Percentiles rank a stretch among this genome's conserved stretches.
Conservation (phyloP, 257 asterid genomes). For the Petrea volubilis region DNA sequence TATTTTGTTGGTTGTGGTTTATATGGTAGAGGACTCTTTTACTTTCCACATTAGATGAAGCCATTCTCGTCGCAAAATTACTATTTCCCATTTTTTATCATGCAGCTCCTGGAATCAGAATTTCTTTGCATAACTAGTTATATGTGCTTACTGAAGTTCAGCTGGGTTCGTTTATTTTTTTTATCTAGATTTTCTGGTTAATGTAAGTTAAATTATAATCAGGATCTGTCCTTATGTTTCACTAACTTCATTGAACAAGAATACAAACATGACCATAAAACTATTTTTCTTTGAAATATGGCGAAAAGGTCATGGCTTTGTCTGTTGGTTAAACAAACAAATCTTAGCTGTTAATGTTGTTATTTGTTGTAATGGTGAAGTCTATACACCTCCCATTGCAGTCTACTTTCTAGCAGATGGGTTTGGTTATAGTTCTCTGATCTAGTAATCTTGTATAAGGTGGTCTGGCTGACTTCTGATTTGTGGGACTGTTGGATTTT, state of each 20-base stretch:
- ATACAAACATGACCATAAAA: background rate
- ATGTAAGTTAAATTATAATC: background rate
- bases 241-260: background rate
- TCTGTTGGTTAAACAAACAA: background rate
- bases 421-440: background rate
- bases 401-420: constrained; percentile 7
- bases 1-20: background rate
- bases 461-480: constrained; percentile 5
- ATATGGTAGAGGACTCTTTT: background rate
- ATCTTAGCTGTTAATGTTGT: background rate
- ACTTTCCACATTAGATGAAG: background rate
- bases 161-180: background rate
- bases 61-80: background rate
- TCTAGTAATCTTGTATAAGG: constrained; percentile 10
- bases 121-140: background rate
- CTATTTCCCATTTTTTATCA: background rate
- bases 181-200: background rate
- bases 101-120: too few relatives aligned
- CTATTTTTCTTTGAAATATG: background rate
- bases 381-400: background rate
- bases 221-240: background rate
- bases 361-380: background rate
- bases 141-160: background rate
- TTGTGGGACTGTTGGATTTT: background rate
- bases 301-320: background rate